Percentiles rank a stretch among this genome's conserved stretches.
phyloP scores from a whole-genome alignment of 768 basidiomycete species.

The Tricholoma sp. region DNA sequence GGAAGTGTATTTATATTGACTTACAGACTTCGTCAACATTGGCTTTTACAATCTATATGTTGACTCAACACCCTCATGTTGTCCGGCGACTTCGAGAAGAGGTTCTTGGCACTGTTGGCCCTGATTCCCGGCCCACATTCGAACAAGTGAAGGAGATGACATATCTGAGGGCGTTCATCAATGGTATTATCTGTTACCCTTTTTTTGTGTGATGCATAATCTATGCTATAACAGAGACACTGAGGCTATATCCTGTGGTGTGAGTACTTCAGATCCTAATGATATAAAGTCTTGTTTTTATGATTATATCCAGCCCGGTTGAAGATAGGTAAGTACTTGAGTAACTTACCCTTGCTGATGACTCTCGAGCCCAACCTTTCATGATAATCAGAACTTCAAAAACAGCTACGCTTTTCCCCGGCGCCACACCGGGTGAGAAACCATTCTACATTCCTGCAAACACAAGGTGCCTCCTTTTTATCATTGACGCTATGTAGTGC shows the following conservation, averaged over 20 bases:
- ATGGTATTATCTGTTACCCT: constrained; percentile 16
- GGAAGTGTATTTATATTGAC: background rate
- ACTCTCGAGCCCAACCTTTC: background rate
- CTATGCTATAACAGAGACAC: constrained; percentile 27
- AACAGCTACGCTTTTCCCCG: constrained; percentile 25
- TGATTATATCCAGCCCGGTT: constrained; percentile 15
- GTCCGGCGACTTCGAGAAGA: constrained; percentile 36
- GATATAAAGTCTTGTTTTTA: background rate
- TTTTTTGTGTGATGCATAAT: background rate
- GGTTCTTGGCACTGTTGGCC: constrained; percentile 34
- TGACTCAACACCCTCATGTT: constrained; percentile 39
- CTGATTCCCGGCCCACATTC: constrained; percentile 30
- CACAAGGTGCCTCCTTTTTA: constrained; percentile 15
- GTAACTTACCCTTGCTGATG: background rate
- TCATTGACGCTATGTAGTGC: too few relatives aligned
- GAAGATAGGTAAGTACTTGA: constrained; percentile 27
- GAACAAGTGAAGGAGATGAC: constrained; percentile 45
- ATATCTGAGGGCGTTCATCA: constrained; percentile 33
- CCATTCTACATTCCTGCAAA: constrained; percentile 34
- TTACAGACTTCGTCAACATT: constrained; percentile 33
- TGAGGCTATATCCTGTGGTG: constrained; percentile 37
- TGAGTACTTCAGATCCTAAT: constrained; percentile 11
- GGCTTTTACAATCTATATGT: constrained; percentile 39
- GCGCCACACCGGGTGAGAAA: constrained; percentile 12
- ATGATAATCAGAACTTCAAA: constrained; percentile 15